phyloP scores from a whole-genome alignment of 371 early-diverging fungal species.

The Mucor sp. region DNA sequence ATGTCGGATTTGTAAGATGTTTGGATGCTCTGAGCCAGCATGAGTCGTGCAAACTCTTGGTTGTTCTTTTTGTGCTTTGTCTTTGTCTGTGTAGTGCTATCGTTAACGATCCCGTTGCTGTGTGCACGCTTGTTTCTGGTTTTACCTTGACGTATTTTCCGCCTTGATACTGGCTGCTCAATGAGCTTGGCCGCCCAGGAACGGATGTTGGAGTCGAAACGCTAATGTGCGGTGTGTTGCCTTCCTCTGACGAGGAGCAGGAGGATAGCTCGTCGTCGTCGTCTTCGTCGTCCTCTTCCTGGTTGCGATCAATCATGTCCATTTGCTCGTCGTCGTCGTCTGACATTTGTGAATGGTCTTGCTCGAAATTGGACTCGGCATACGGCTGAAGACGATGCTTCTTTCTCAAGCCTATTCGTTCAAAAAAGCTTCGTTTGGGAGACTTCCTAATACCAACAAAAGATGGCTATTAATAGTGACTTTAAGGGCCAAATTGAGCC shows the following conservation, averaged over 20 bases:
- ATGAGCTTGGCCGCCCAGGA: background rate
- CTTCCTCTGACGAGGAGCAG: background rate
- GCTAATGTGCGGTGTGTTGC: constrained; percentile 9
- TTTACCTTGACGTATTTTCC: constrained; percentile 11
- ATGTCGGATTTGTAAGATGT: constrained; percentile 1
- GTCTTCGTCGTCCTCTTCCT: constrained; percentile 19
- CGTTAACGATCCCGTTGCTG: background rate
- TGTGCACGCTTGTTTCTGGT: background rate
- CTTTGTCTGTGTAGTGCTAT: constrained; percentile 7
- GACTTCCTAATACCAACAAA: background rate
- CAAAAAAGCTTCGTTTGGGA: constrained; percentile 19
- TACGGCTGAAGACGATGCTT: background rate
- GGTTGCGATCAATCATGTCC: background rate
- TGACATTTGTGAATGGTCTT: constrained; percentile 2
- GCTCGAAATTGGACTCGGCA: background rate
- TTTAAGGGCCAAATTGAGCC: background rate
- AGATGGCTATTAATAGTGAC: background rate
- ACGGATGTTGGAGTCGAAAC: background rate
- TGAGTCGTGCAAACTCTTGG: constrained; percentile 31
- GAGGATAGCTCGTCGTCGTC: constrained; percentile 2
- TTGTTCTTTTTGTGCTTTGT: constrained; percentile 26
- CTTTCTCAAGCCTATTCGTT: constrained; percentile 20
- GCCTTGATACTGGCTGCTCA: background rate
- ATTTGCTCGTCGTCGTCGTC: constrained; percentile 4
- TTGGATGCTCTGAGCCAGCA: constrained; percentile 36